These are phyloP conservation scores for Jimgerdemannia lactiflua DNA, from an alignment of 192 early-diverging fungal genomes.

Conservation along the genomic window DNA sequence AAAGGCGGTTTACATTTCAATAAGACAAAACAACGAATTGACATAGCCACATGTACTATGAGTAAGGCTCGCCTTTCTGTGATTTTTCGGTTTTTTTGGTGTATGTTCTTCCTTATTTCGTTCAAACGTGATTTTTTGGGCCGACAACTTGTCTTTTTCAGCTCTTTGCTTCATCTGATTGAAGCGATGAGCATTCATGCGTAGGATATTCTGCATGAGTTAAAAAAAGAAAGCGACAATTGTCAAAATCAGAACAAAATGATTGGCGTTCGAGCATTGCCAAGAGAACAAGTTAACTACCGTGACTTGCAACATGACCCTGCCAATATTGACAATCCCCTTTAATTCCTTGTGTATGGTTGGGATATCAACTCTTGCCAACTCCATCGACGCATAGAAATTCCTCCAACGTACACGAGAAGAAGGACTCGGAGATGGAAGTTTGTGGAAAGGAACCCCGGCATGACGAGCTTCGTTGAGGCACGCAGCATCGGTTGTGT, in stretches of 20 bases:
- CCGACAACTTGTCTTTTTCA: not conserved
- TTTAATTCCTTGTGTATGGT: not conserved
- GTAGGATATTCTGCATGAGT: not conserved
- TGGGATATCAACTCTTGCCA: not conserved
- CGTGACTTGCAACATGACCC: not conserved
- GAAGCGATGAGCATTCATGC: not conserved
- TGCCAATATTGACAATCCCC: not conserved
- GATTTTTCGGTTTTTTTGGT: not conserved
- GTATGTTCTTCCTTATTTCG: not conserved
- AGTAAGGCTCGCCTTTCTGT: not conserved
- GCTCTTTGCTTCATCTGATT: not conserved
- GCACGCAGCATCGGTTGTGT: not conserved
- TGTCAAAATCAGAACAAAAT: not conserved
- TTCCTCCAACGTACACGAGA: not conserved
- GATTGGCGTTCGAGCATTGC: not conserved
- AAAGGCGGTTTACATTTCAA: not conserved
- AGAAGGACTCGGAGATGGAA: not conserved
- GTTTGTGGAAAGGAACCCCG: not conserved
- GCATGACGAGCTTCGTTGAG: not conserved
- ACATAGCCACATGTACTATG: not conserved
- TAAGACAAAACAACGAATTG: not conserved
- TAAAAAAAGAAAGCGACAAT: not conserved
- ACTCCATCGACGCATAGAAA: not conserved
- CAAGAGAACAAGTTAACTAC: not conserved
- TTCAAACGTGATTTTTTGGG: not conserved